These are phyloP conservation scores for Blepharisma stoltei DNA, from an alignment of 73 alveolate genomes.

Conservation along the genomic window DNA sequence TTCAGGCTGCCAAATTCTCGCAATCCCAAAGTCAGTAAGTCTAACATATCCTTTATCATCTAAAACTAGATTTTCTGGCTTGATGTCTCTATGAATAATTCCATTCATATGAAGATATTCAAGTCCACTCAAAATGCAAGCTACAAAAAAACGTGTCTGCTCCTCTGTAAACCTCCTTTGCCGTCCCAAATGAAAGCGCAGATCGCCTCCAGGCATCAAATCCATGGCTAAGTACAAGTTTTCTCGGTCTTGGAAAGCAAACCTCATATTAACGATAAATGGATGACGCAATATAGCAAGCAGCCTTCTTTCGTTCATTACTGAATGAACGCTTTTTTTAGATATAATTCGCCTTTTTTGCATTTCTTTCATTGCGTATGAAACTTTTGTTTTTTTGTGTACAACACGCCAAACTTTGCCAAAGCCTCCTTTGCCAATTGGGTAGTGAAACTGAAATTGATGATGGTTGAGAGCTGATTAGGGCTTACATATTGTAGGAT, in stretches of 20 bases:
- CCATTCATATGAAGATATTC: constrained; percentile 88
- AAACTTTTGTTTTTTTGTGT: constrained; percentile 58
- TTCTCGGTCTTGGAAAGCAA: constrained; percentile 91
- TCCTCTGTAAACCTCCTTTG: constrained; percentile 83
- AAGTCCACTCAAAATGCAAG: constrained; percentile 84
- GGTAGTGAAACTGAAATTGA: constrained; percentile 36
- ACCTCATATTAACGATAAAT: constrained; percentile 87
- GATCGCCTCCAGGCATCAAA: constrained; percentile 92
- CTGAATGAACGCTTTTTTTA: constrained; percentile 81
- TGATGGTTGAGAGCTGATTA: too few relatives aligned
- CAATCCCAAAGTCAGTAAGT: constrained; percentile 96
- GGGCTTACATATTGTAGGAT: too few relatives aligned
- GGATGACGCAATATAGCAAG: constrained; percentile 76
- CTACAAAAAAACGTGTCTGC: constrained; percentile 77
- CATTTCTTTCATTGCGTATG: constrained; percentile 85
- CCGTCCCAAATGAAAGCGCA: constrained; percentile 83
- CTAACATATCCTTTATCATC: constrained; percentile 84
- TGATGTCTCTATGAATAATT: constrained; percentile 92
- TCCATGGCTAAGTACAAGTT: constrained; percentile 88
- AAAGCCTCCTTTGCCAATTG: constrained; percentile 65
- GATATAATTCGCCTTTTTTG: constrained; percentile 73
- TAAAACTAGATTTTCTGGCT: constrained; percentile 95
- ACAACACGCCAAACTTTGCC: constrained; percentile 88
- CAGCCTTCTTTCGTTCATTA: constrained; percentile 85
- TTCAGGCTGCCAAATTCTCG: constrained; percentile 77